A percentile compares a stretch with the other conserved stretches of the same genome.
These are phyloP conservation scores for Ajuga reptans DNA, from an alignment of 305 asterid genomes.

Conservation along the genomic window DNA sequence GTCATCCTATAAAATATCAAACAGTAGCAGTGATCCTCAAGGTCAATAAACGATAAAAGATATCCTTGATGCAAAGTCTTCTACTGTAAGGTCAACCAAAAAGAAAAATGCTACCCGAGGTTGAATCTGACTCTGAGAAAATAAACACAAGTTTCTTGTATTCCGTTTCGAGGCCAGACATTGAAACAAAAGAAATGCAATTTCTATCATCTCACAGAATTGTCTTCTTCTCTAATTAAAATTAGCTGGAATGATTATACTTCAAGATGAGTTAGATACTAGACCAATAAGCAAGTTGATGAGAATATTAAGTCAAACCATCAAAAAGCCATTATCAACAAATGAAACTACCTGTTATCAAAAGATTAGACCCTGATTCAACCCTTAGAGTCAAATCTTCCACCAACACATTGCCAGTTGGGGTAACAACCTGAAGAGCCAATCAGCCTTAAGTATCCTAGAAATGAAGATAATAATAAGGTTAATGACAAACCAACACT, in stretches of 20 bases:
- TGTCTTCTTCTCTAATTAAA: background rate
- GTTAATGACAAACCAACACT: slow-evolving; percentile 21
- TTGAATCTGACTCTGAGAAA: background rate
- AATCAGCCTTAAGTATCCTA: slow-evolving; percentile 17
- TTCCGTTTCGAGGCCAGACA: background rate
- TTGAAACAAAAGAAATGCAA: background rate
- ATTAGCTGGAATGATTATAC: background rate
- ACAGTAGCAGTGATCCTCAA: background rate
- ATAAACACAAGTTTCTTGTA: background rate
- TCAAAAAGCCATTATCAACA: background rate
- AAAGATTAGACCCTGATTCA: slow-evolving; percentile 95
- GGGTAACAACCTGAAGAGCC: slow-evolving; percentile 81
- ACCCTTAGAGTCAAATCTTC: slow-evolving; percentile 78
- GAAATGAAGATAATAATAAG: slow-evolving; percentile 11
- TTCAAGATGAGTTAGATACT: background rate
- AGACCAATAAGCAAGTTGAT: background rate
- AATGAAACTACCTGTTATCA: slow-evolving; percentile 70
- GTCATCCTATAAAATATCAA: background rate
- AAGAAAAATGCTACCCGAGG: background rate
- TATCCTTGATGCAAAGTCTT: background rate
- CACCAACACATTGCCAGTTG: slow-evolving; percentile 89
- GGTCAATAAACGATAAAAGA: background rate
- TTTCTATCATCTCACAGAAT: slow-evolving; percentile 9
- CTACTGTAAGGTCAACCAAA: background rate
- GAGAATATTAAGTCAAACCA: slow-evolving; percentile 10